Evolutionary conservation across 2,329 filamentous ascomycete genomes (phyloP).

Genomic region (Phoma sp.): DNA sequence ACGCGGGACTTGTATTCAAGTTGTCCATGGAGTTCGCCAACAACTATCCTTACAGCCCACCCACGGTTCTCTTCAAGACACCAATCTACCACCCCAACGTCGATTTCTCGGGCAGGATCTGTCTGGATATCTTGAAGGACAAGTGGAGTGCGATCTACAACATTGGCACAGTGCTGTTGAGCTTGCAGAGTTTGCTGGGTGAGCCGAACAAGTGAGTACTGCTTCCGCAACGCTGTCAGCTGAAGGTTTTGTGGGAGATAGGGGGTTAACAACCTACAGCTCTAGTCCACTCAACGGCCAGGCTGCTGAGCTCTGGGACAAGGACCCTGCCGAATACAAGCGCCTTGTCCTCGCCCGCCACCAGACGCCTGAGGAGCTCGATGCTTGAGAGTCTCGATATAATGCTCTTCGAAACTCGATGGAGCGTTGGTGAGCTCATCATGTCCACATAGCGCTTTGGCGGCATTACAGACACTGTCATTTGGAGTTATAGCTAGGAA

Average conservation of each 20-base stretch:
- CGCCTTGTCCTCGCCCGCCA: slow-evolving; percentile 71
- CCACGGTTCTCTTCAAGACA: slow-evolving; percentile 94
- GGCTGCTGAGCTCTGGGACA: slow-evolving; percentile 95
- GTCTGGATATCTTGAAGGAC: slow-evolving; percentile 97
- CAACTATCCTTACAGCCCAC: slow-evolving; percentile 92
- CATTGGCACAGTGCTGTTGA: slow-evolving; percentile 89
- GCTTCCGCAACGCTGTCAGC: too few species aligned
- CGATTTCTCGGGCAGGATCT: slow-evolving; percentile 96
- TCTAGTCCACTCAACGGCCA: slow-evolving; percentile 94
- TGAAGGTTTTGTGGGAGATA: not conserved
- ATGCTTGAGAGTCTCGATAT: slow-evolving; percentile 29
- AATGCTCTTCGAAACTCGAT: not conserved
- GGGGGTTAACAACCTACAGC: slow-evolving; percentile 57
- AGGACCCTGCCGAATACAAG: slow-evolving; percentile 86
- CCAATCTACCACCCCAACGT: slow-evolving; percentile 99
- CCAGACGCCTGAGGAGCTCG: slow-evolving; percentile 57
- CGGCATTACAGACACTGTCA: not conserved
- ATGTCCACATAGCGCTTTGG: not conserved
- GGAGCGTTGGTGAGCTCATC: not conserved
- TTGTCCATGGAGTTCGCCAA: slow-evolving; percentile 88
- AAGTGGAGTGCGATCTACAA: slow-evolving; percentile 99
- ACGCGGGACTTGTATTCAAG: slow-evolving; percentile 87
- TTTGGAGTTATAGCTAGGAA: slow-evolving; percentile 2
- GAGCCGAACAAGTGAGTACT: slow-evolving; percentile 93
- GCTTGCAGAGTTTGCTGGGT: slow-evolving; percentile 91